Evolutionary conservation across 2,329 filamentous ascomycete species (phyloP).

Genomic region (Colletotrichum eremochloae): DNA sequence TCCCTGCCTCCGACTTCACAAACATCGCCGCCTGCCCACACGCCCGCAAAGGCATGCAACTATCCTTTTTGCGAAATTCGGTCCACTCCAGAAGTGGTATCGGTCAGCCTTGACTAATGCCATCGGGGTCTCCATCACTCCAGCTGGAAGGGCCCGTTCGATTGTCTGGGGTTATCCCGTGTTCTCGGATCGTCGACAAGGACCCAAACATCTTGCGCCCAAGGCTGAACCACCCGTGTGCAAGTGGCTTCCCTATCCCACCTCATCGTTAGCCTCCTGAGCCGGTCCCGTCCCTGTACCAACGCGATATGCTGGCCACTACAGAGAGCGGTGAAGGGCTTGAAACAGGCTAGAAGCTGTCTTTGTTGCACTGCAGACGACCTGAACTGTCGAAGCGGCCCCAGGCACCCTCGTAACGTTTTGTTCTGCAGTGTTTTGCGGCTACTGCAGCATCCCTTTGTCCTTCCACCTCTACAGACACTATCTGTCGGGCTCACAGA

Average conservation of each 20-base stretch:
- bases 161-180: conserved; percentile 14
- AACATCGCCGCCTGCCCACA: background rate
- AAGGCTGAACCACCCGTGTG: conserved; percentile 2
- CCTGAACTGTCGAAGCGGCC: conserved; percentile 19
- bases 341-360: conserved; percentile 34
- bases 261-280: background rate
- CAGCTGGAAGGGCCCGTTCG: conserved; percentile 7
- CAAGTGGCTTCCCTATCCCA: background rate
- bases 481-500: conserved; percentile 4
- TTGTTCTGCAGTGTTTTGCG: background rate
- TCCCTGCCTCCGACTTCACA: background rate
- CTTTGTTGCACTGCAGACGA: conserved; percentile 28
- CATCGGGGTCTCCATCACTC: background rate
- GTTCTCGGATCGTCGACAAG: conserved; percentile 10
- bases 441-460: conserved; percentile 16
- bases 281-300: conserved; percentile 16
- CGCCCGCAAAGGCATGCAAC: background rate
- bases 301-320: conserved; percentile 7
- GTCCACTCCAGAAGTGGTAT: background rate
- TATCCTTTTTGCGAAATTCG: background rate
- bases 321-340: conserved; percentile 27
- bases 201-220: conserved; percentile 1
- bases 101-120: conserved; percentile 9
- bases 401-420: conserved; percentile 1
- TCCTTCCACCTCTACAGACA: conserved; percentile 9